Evolutionary conservation across 1,139 yeast genomes (phyloP).

Genomic region (Kurtzmaniella quercitrusa): DNA sequence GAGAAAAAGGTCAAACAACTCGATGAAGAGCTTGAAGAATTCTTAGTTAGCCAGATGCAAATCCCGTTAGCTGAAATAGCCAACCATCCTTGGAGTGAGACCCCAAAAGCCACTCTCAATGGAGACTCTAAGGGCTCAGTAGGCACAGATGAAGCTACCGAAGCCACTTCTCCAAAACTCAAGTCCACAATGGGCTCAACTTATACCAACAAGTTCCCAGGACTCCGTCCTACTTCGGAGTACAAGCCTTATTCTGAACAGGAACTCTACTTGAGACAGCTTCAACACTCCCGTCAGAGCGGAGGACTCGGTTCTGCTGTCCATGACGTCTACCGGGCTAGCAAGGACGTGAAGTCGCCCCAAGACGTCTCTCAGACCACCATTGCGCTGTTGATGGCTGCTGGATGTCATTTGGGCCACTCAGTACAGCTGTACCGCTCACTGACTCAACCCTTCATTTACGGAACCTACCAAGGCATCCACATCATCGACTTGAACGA

Average conservation of each 20-base stretch:
- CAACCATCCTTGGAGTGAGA: conserved; percentile 35
- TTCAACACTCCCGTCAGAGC: conserved; percentile 44
- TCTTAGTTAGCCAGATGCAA: conserved; percentile 30
- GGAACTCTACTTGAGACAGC: conserved; percentile 72
- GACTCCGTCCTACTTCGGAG: conserved; percentile 41
- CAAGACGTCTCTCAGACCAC: conserved; percentile 53
- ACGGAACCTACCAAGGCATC: conserved; percentile 84
- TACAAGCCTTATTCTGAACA: conserved; percentile 58
- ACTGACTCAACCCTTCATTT: conserved; percentile 81
- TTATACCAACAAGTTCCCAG: conserved; percentile 31
- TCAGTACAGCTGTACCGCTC: conserved; percentile 76
- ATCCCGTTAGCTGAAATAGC: conserved; percentile 28
- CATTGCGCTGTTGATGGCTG: conserved; percentile 70
- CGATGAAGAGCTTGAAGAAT: conserved; percentile 41
- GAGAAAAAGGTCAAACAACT: conserved; percentile 34
- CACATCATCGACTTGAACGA: conserved; percentile 87
- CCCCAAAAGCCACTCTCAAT: conserved; percentile 3
- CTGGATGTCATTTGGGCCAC: conserved; percentile 95
- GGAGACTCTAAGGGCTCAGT: neutral
- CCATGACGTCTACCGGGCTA: conserved; percentile 63
- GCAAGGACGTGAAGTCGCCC: conserved; percentile 61
- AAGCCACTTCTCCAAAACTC: conserved; percentile 14
- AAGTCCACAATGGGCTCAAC: conserved; percentile 31
- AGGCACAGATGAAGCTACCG: conserved; percentile 7
- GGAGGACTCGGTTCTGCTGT: conserved; percentile 65